phyloP scores from a whole-genome alignment of 306 rosid species.

The Dalbergia cochinchinensis region DNA sequence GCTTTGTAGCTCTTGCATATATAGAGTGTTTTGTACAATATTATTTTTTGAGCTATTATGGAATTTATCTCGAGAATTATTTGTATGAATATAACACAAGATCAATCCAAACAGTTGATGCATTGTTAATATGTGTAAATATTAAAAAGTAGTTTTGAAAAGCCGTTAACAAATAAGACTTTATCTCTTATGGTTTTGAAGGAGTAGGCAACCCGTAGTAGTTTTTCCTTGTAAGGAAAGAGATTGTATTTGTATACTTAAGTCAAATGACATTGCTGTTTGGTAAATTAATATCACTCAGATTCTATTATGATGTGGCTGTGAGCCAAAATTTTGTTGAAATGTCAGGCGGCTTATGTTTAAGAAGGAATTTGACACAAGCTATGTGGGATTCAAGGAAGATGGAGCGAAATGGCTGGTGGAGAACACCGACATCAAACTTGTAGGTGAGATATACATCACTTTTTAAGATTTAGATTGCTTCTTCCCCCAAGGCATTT shows the following conservation, averaged over 20 bases:
- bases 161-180: not conserved
- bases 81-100: not conserved
- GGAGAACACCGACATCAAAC: slow-evolving; percentile 90
- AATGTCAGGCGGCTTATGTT: slow-evolving; percentile 83
- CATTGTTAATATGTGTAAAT: not conserved
- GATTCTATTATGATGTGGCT: not conserved
- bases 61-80: not conserved
- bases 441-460: slow-evolving; percentile 69
- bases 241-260: slow-evolving; percentile 18
- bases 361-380: slow-evolving; percentile 76
- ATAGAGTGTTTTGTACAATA: not conserved
- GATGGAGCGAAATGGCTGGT: slow-evolving; percentile 96
- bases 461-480: slow-evolving; percentile 12
- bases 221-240: not conserved
- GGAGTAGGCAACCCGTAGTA: not conserved
- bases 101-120: not conserved
- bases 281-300: not conserved
- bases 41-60: not conserved
- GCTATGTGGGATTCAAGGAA: slow-evolving; percentile 81
- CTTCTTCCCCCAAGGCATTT: slow-evolving; percentile 23
- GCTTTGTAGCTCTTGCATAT: slow-evolving; percentile 15
- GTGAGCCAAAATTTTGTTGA: slow-evolving; percentile 42
- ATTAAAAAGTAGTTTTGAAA: not conserved
- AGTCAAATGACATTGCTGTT: not conserved
- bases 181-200: not conserved